Evolutionary conservation across 148 eudicot genomes (phyloP).

Genomic region (Linanthus parryae): DNA sequence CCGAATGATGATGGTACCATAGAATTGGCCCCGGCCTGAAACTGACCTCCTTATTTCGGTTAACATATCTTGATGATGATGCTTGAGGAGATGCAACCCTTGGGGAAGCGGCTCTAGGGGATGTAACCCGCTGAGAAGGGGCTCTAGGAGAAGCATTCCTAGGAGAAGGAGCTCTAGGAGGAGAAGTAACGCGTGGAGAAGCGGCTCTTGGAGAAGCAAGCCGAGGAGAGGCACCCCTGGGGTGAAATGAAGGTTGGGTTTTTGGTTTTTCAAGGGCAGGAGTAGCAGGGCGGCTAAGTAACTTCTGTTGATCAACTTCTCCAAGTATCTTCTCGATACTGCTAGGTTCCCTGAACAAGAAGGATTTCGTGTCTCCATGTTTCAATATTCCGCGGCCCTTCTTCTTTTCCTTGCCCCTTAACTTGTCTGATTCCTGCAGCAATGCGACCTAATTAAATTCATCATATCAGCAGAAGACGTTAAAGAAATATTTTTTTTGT

Average conservation of each 20-base stretch:
- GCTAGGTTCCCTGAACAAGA: constrained; percentile 74
- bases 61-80: constrained; percentile 12
- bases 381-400: constrained; percentile 50
- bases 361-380: constrained; percentile 67
- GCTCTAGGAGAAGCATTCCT: constrained; percentile 17
- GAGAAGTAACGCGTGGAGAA: constrained; percentile 6
- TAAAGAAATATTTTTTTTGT: neutral
- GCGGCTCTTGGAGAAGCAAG: neutral
- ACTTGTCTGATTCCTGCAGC: constrained; percentile 62
- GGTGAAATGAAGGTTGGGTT: neutral
- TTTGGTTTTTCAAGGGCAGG: constrained; percentile 13
- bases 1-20: constrained; percentile 50
- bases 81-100: constrained; percentile 26
- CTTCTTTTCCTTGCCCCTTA: constrained; percentile 64
- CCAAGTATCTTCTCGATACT: constrained; percentile 93
- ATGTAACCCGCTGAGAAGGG: constrained; percentile 20
- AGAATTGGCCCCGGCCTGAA: constrained; percentile 62
- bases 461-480: neutral
- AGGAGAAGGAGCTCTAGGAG: neutral
- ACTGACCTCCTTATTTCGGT: constrained; percentile 13
- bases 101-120: constrained; percentile 36
- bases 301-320: constrained; percentile 54
- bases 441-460: constrained; percentile 1
- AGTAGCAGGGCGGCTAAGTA: constrained; percentile 35
- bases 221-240: neutral